These are phyloP conservation scores for Geotrichum phurueaensis DNA, from an alignment of 1,139 yeast genomes.

Conservation along the genomic window DNA sequence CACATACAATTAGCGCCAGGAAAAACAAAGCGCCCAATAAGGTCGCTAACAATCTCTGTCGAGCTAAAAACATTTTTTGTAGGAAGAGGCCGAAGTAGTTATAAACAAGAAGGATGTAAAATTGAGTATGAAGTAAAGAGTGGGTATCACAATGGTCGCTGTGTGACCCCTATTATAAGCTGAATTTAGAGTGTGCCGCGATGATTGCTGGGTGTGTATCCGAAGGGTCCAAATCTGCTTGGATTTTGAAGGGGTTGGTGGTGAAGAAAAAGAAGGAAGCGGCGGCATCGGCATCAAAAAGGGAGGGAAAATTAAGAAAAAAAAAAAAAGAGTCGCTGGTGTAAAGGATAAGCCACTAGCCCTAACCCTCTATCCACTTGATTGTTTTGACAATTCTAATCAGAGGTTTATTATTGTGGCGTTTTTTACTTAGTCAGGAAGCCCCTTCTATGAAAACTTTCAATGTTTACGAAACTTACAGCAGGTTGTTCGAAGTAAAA, in stretches of 20 bases:
- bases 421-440: neutral
- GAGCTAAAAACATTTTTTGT: constrained; percentile 1
- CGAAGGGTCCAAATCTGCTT: neutral
- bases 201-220: neutral
- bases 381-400: neutral
- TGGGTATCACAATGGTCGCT: neutral
- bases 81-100: neutral
- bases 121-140: neutral
- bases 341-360: neutral
- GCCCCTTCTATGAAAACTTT: neutral
- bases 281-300: too few species aligned
- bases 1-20: constrained; percentile 10
- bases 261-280: neutral
- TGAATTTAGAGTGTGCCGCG: neutral
- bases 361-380: neutral
- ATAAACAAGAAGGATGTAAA: neutral
- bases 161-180: neutral
- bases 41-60: constrained; percentile 15
- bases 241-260: neutral
- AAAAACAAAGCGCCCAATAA: constrained; percentile 13
- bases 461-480: neutral
- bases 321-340: neutral
- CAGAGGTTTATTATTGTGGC: neutral
- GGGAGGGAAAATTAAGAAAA: neutral
- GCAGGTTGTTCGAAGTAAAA: neutral